Base-by-base conservation (phyloP, 345 rosid genomes). In the Heritiera fomes region DNA sequence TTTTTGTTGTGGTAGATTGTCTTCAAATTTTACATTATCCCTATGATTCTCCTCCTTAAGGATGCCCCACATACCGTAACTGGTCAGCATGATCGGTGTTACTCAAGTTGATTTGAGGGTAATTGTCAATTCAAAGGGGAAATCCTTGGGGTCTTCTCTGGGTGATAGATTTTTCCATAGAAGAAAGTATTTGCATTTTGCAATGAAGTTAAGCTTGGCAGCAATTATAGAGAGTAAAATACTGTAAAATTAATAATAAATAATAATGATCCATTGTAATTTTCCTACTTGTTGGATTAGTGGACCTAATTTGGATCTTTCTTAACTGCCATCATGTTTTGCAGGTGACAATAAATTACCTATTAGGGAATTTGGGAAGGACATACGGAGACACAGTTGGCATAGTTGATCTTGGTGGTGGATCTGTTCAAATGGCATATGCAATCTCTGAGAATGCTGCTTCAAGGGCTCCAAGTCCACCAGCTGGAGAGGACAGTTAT, bases 401-500 rank as follows among this genome's bases (percentile, higher is more conserved):
- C 81, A 96, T 96, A 71, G 97, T 94, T 80, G 98, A 96, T 87
- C 99, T 96, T 80, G 99, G 98, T 69, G 99, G 99, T 70, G 99
- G 99, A 59, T 96, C 99, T 81, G 98, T 96, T 77, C 99, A 96
- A 87, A 96, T 96, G 99, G 98, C 99, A 46, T 96, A 92, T 87
- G 98, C 99, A 75, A 91, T 94, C 78, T 90, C 99, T 0, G 85
- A 92, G 83, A 82, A 73, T 46, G 97, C 89, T 85, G 98, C 95
- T 79, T 90, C 91, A 63, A 91, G 67, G 77, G 92, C 98, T 78
- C 98, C 97, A 43, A 87, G 78, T 64, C 23, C 85, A 78, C 78
- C 85, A 73, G 82, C 85, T 73, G 97, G 98, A 75, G 94, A 91
- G 92, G 97, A 96, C 77, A 7, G 88, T 49, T 96, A 83, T 85